Evolutionary conservation across 192 early-diverging fungal species (phyloP).

Genomic region (Anaeromyces robustus): DNA sequence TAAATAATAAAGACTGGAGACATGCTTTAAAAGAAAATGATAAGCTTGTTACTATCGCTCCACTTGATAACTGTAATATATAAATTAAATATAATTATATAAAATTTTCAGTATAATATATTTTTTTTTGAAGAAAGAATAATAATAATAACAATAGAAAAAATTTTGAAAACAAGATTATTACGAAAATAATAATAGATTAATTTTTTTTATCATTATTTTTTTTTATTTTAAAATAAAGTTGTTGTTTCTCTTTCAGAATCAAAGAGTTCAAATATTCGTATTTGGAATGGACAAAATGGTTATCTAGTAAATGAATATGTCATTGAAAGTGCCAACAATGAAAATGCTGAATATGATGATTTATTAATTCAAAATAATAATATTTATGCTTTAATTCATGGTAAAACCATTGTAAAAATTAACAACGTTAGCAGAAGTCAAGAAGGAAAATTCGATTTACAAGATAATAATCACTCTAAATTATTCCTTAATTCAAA

Average conservation of each 20-base stretch:
- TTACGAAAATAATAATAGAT: no score
- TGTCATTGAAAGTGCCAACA: background rate
- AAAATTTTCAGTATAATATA: no score
- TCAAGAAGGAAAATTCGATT: background rate
- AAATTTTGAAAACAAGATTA: no score
- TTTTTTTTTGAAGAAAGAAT: no score
- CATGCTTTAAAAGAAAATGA: background rate
- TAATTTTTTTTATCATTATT: no score
- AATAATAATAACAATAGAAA: no score
- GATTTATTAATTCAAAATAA: background rate
- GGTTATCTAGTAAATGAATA: background rate
- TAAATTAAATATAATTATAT: no score
- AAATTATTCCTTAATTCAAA: background rate
- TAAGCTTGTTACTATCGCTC: background rate
- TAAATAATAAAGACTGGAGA: background rate
- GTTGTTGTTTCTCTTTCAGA: background rate
- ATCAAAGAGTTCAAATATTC: background rate
- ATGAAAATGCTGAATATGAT: background rate
- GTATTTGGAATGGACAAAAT: background rate
- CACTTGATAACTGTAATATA: background rate
- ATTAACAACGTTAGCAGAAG: background rate
- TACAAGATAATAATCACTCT: no score
- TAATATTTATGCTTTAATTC: background rate
- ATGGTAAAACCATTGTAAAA: background rate
- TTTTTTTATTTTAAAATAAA: background rate